Evolutionary conservation across 306 rosid species (phyloP).

Genomic region (Vachellia pachyceras): DNA sequence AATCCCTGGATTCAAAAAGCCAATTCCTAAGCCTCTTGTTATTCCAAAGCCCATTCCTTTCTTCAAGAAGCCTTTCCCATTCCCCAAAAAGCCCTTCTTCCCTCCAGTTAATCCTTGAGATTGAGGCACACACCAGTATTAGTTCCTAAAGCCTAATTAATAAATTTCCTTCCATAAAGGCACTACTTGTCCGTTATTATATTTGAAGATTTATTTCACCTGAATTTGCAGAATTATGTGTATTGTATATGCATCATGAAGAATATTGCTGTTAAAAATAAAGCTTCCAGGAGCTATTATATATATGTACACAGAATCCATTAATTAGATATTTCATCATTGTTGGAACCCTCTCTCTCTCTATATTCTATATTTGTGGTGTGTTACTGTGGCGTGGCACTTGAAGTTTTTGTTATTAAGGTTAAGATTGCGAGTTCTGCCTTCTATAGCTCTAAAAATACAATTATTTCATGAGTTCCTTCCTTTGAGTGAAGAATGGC

Average conservation of each 20-base stretch:
- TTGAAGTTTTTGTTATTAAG: too few species aligned
- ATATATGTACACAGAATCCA: too few species aligned
- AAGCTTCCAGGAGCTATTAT: not conserved
- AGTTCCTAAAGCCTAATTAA: constrained; percentile 1
- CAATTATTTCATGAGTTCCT: too few species aligned
- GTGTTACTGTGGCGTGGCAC: too few species aligned
- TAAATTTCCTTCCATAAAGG: not conserved
- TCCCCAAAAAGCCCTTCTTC: constrained; percentile 24
- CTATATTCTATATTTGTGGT: not conserved
- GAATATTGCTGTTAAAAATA: not conserved
- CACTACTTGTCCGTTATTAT: not conserved
- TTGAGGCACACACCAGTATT: not conserved
- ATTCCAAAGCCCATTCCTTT: constrained; percentile 24
- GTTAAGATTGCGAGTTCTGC: too few species aligned
- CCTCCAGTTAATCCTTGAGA: constrained; percentile 18
- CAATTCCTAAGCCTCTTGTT: not conserved
- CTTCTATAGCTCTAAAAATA: too few species aligned
- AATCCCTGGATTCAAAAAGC: not conserved
- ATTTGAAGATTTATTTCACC: not conserved
- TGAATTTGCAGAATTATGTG: not conserved
- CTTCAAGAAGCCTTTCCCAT: constrained; percentile 18
- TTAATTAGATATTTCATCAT: not conserved
- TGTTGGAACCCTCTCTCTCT: not conserved
- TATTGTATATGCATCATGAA: not conserved
- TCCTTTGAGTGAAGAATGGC: too few species aligned